Evolutionary conservation across 345 rosid genomes (phyloP).

Genomic region (Corchorus capsularis): DNA sequence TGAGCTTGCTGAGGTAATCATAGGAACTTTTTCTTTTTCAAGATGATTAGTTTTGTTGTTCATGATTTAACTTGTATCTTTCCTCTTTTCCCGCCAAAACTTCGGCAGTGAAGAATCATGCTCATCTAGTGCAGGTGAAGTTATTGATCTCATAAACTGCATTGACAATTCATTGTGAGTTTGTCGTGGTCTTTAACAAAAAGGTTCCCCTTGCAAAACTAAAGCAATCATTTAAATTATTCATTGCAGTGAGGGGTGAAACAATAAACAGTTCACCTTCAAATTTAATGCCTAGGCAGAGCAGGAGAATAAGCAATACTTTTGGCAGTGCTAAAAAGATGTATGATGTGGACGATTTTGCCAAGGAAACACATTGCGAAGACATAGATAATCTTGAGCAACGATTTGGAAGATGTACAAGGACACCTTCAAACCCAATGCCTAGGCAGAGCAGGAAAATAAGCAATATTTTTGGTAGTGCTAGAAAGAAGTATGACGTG

Average conservation of each 20-base stretch:
- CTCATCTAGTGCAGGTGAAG: slow-evolving; percentile 82
- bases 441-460: slow-evolving; percentile 36
- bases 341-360: slow-evolving; percentile 21
- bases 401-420: slow-evolving; percentile 31
- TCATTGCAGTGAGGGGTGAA: slow-evolving; percentile 50
- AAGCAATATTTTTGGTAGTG: slow-evolving; percentile 29
- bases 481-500: slow-evolving; percentile 26
- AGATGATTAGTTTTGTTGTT: slow-evolving; percentile 17
- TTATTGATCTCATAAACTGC: slow-evolving; percentile 14
- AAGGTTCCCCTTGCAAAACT: slow-evolving; percentile 5
- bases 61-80: slow-evolving; percentile 19
- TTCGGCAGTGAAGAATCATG: slow-evolving; percentile 82
- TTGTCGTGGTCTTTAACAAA: slow-evolving; percentile 6
- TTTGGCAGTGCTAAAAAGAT: slow-evolving; percentile 32
- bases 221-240: slow-evolving; percentile 9
- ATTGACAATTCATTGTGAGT: slow-evolving; percentile 12
- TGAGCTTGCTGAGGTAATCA: slow-evolving; percentile 57
- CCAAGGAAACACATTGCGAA: slow-evolving; percentile 30
- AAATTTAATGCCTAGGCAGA: slow-evolving; percentile 32
- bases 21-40: slow-evolving; percentile 21
- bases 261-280: slow-evolving; percentile 31
- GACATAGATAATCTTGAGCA: slow-evolving; percentile 23
- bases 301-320: slow-evolving; percentile 28
- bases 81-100: slow-evolving; percentile 22
- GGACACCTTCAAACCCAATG: slow-evolving; percentile 29